These are phyloP conservation scores for Pleurotus giganteus DNA, from an alignment of 768 basidiomycete species.

Conservation along the genomic window DNA sequence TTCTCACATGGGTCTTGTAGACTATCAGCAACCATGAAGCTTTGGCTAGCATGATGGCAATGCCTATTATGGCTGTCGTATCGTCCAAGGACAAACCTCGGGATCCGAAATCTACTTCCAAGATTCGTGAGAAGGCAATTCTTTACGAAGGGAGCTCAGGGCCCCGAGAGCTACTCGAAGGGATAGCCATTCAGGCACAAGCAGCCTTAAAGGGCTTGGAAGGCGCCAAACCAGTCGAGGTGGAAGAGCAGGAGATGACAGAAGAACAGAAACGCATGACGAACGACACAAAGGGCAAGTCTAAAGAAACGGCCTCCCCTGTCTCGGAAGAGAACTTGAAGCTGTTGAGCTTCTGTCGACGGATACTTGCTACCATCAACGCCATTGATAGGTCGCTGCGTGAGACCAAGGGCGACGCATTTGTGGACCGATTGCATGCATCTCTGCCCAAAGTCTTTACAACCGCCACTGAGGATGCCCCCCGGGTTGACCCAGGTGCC, in stretches of 20 bases:
- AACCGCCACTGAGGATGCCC: conserved; percentile 37
- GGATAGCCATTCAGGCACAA: conserved; percentile 88
- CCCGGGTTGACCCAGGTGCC: conserved; percentile 45
- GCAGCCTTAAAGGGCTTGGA: conserved; percentile 89
- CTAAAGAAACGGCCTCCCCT: conserved; percentile 46
- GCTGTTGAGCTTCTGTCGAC: conserved; percentile 78
- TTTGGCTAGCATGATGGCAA: conserved; percentile 92
- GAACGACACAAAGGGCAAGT: conserved; percentile 60
- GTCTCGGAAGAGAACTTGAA: conserved; percentile 75
- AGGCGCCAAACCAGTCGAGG: conserved; percentile 50
- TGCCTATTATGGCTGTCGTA: conserved; percentile 89
- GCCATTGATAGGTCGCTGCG: conserved; percentile 86
- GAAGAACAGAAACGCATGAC: conserved; percentile 92
- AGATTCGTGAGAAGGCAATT: conserved; percentile 77
- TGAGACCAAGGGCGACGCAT: conserved; percentile 87
- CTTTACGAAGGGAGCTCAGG: conserved; percentile 89
- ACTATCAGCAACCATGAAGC: conserved; percentile 93
- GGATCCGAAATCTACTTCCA: conserved; percentile 37
- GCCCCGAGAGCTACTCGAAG: conserved; percentile 89
- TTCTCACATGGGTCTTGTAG: conserved; percentile 35
- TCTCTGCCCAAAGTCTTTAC: conserved; percentile 72
- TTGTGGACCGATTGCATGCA: conserved; percentile 74
- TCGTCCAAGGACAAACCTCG: conserved; percentile 66
- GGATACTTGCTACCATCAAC: conserved; percentile 77
- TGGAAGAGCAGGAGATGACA: conserved; percentile 63